Base-by-base conservation (phyloP, 371 early-diverging fungal genomes). In the Cokeromyces recurvatus region DNA sequence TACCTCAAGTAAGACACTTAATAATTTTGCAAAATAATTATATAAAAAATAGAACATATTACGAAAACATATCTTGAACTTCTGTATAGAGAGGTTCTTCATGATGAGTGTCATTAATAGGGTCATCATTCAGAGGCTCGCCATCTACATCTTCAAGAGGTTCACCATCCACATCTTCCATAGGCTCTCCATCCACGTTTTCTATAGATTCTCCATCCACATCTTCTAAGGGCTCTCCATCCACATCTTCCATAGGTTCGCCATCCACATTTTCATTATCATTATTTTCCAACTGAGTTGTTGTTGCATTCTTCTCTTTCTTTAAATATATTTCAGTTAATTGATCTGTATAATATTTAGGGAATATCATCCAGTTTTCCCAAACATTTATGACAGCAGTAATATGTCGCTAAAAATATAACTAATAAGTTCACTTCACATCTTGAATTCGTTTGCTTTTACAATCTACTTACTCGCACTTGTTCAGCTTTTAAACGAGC, bases 351-450 rank as follows among this genome's bases (percentile, higher is more conserved):
- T 78, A 83, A n/a, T 77, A 70, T 41, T 79, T 68, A 3, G 92
- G 87, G 54, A 90, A 94, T 9, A 95, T 78, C 66, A 87, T 83
- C 90, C 92, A 91, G 36, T 69, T 78, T 59, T 95, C 92, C 95
- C 95, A 95, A 7, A 86, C 85, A 4, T 64, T 66, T 34, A 95
- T 60, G 4, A 91, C 79, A 8, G 52, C 68, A 7, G 74, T 65
- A 24, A 90, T 76, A 37, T 82, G 78, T 44, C 78, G 63, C 73
- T 82, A 46, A 4, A 7, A 32, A 32, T 35, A 39, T 7, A 49
- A 16, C 40, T 17, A 19, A 32, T 27, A 38, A 4, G n/a, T n/a
- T n/a, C n/a, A n/a, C n/a, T n/a, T n/a, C n/a, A n/a, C 16, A 37
- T 36, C 12, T n/a, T 15, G 19, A 17, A 15, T 7, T 19, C 8